Percentiles rank a stretch among this genome's conserved stretches.
Evolutionary conservation across 2,329 filamentous ascomycete genomes (phyloP).

Genomic region (Aspergillus sp.): DNA sequence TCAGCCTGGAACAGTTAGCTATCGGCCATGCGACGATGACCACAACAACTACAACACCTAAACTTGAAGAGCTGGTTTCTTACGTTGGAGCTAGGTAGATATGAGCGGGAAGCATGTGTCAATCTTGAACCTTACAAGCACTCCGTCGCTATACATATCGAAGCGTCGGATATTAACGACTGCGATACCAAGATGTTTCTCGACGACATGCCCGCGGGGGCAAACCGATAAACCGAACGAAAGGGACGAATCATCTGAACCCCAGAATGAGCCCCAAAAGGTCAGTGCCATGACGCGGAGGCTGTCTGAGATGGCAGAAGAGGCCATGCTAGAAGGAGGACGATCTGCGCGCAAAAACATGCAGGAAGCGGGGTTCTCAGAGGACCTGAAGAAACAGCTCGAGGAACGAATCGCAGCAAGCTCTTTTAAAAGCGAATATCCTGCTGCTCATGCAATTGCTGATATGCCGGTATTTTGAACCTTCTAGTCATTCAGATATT

Average conservation of each 20-base stretch:
- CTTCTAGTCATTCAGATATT: neutral
- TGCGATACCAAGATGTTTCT: slow-evolving; percentile 15
- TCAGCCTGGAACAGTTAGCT: no score
- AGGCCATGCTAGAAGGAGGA: slow-evolving; percentile 52
- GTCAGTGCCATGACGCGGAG: slow-evolving; percentile 56
- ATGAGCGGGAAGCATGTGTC: slow-evolving; percentile 19
- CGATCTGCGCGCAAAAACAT: slow-evolving; percentile 53
- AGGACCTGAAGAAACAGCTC: slow-evolving; percentile 54
- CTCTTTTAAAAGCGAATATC: slow-evolving; percentile 51
- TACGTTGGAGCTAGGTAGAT: neutral
- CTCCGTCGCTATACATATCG: slow-evolving; percentile 9
- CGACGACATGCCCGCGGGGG: slow-evolving; percentile 15
- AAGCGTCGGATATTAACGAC: slow-evolving; percentile 5
- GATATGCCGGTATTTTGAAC: slow-evolving; percentile 44
- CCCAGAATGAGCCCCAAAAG: slow-evolving; percentile 25
- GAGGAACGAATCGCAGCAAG: slow-evolving; percentile 56
- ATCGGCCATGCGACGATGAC: no score
- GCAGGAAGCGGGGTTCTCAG: slow-evolving; percentile 59
- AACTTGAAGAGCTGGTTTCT: neutral
- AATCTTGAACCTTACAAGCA: slow-evolving; percentile 9
- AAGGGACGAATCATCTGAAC: slow-evolving; percentile 6
- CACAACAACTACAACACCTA: no score
- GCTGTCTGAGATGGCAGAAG: slow-evolving; percentile 57
- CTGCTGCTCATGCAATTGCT: slow-evolving; percentile 49
- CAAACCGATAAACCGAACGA: slow-evolving; percentile 17